These are phyloP conservation scores for Alternaria sp. DNA, from an alignment of 2,329 filamentous ascomycete species.

Conservation along the genomic window DNA sequence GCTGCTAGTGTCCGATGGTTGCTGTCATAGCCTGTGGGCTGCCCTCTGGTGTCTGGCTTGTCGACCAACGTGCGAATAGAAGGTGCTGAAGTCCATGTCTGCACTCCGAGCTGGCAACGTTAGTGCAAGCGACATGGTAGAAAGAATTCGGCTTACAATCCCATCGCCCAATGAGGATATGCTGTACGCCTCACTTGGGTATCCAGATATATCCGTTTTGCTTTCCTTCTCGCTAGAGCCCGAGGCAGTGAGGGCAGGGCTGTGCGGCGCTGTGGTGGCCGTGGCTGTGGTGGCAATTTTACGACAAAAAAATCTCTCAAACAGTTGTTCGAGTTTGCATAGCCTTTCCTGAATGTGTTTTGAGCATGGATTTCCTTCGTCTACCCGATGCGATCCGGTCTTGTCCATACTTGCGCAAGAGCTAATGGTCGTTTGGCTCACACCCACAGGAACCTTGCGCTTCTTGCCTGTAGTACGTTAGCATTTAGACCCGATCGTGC, in stretches of 20 bases:
- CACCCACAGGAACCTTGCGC: constrained; percentile 33
- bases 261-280: constrained; percentile 24
- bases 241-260: constrained; percentile 31
- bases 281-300: constrained; percentile 29
- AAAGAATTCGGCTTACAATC: constrained; percentile 36
- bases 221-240: constrained; percentile 34
- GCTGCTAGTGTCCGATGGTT: constrained; percentile 35
- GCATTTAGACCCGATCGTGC: constrained; percentile 2
- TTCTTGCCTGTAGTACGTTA: constrained; percentile 44
- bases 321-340: constrained; percentile 47
- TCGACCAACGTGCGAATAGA: constrained; percentile 37
- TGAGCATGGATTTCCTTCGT: constrained; percentile 35
- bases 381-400: constrained; percentile 25
- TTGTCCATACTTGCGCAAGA: constrained; percentile 25
- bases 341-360: constrained; percentile 47
- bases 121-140: constrained; percentile 16
- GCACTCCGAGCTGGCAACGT: constrained; percentile 37
- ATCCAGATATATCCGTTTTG: constrained; percentile 30
- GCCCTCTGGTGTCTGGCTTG: constrained; percentile 21
- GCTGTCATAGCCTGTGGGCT: constrained; percentile 25
- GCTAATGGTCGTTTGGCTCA: constrained; percentile 25
- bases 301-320: constrained; percentile 49
- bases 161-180: constrained; percentile 42
- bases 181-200: constrained; percentile 38
- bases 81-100: constrained; percentile 45